Base-by-base conservation (phyloP, 73 alveolate genomes). In the Paramecium tetraurelia region DNA sequence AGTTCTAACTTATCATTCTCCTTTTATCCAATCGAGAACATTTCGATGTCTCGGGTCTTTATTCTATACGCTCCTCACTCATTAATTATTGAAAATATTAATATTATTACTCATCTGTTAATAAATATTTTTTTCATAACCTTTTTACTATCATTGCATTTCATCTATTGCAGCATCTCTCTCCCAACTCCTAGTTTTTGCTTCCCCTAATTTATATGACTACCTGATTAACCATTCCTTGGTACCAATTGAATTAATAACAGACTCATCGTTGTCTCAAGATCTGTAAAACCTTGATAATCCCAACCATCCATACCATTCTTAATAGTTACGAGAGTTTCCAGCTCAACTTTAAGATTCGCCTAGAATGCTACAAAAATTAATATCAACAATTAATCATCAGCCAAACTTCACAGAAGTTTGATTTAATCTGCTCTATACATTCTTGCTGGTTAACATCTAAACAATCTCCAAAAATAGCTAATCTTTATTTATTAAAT, bases 1-100 rank as follows among this genome's bases (percentile, higher is more conserved):
- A 80, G 24, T 80, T 80, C 75, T 80, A 80, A 44, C 90, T 80
- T 27, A 16, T 33, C 90, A 80, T 80, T 48, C 90, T 41, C 38
- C 90, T 40, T 35, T 80, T 80, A 33, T 80, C 90, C 12, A 80
- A 43, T 24, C 90, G 46, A 22, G 90, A 80, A 35, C 90, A 80
- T 80, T 80, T 80, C 7, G 70, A 80, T 21, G 90, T 80, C 33
- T 80, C 90, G 21, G 90, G 90, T 24, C 90, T 41, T 35, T 22
- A 43, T 80, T 80, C 90, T 24, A 80, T 8, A 31, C 41, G 11
- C 46, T 80, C 90, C 14, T 80, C 41, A 80, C 90, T 80, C 90
- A 80, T 80, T 80, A 40, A 22, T 53, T 53, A 53, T 53, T 18
- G 69, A 53, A 53, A 53, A 35, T 38, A 29, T 75, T 29, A 38